A percentile compares a stretch with the other conserved stretches of the same genome.
phyloP scores from a whole-genome alignment of 2,329 filamentous ascomycete genomes.

The Rachicladosporium sp. region DNA sequence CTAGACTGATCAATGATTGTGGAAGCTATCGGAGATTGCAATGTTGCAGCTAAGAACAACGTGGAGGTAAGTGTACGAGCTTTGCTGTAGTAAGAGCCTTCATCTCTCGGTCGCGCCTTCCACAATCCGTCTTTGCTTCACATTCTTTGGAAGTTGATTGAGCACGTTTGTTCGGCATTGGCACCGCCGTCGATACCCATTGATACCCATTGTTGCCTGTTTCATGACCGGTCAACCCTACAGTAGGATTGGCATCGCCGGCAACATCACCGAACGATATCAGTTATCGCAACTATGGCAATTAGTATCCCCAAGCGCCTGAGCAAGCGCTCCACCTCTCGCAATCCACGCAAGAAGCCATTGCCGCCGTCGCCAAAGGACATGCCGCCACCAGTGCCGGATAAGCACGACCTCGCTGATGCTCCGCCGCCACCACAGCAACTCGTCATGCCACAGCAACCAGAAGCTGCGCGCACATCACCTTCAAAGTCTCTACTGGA shows the following conservation, averaged over 20 bases:
- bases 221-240: no score
- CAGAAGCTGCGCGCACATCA: conserved; percentile 1
- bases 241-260: no score
- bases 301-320: conserved; percentile 6
- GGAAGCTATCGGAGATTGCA: not conserved
- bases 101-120: no score
- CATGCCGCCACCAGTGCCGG: not conserved
- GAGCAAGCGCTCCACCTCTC: conserved; percentile 1
- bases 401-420: conserved; percentile 3
- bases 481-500: conserved; percentile 5
- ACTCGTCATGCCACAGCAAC: not conserved
- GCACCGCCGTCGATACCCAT: no score
- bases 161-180: no score
- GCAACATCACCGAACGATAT: no score
- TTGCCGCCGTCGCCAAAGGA: not conserved
- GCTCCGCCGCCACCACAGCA: conserved; percentile 2
- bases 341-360: not conserved
- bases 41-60: no score
- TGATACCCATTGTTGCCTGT: no score
- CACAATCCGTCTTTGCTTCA: no score
- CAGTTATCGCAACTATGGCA: conserved; percentile 1
- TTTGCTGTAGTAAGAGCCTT: no score
- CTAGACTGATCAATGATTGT: not conserved
- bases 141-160: no score
- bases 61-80: no score